Evolutionary conservation across 2,329 filamentous ascomycete species (phyloP).

Genomic region (Didymella sp.): DNA sequence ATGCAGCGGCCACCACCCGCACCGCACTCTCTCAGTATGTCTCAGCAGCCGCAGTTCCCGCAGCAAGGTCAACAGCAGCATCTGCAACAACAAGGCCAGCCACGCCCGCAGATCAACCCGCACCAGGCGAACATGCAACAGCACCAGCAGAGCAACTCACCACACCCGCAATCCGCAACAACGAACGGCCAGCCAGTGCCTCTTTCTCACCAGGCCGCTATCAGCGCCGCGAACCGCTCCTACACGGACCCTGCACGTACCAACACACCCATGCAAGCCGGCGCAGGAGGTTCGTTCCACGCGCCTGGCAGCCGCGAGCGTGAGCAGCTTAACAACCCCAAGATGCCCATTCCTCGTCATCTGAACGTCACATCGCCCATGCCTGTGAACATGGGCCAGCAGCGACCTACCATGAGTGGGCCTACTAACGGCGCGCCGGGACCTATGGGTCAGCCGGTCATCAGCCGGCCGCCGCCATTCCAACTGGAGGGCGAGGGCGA

Average conservation of each 20-base stretch:
- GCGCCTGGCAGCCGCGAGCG: conserved; percentile 45
- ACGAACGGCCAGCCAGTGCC: conserved; percentile 46
- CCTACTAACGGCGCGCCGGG: conserved; percentile 76
- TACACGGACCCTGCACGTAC: conserved; percentile 48
- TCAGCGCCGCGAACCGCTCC: conserved; percentile 51
- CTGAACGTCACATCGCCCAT: conserved; percentile 75
- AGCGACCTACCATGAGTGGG: conserved; percentile 84
- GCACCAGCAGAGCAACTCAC: conserved; percentile 47
- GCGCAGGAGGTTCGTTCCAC: conserved; percentile 42
- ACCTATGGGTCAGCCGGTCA: conserved; percentile 84
- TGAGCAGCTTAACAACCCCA: conserved; percentile 59
- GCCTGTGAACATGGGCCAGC: conserved; percentile 74
- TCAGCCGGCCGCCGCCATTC: conserved; percentile 81
- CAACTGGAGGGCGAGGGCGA: conserved; percentile 92
- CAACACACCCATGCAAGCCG: conserved; percentile 44
- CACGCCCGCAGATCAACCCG: conserved; percentile 48
- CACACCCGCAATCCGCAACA: conserved; percentile 48
- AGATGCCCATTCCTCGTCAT: conserved; percentile 83
- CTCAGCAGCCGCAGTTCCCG: conserved; percentile 35
- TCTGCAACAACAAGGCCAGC: conserved; percentile 38
- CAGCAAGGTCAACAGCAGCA: conserved; percentile 41
- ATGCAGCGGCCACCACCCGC: conserved; percentile 38
- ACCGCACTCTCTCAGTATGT: conserved; percentile 40
- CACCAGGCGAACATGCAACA: conserved; percentile 45
- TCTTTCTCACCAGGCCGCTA: conserved; percentile 55